Conservation (phyloP, 2,329 filamentous ascomycete genomes). For the Dactylellina cionopaga region DNA sequence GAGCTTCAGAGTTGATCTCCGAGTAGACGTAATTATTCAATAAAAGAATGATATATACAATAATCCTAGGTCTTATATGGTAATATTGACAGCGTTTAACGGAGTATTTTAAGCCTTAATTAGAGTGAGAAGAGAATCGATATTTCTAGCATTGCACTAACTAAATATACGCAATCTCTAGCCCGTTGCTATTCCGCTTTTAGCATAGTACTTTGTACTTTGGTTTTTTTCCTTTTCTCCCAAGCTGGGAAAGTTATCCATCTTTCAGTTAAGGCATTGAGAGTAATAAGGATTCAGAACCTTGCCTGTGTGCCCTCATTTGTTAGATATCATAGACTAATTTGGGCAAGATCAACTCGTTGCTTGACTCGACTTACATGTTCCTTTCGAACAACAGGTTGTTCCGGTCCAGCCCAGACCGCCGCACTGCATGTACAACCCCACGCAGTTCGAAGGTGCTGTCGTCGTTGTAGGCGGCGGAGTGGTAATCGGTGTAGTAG, state of each 20-base stretch:
- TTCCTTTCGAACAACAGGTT: conserved; percentile 59
- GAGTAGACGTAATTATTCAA: too few species aligned
- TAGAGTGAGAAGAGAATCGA: too few species aligned
- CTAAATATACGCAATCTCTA: too few species aligned
- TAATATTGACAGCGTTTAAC: too few species aligned
- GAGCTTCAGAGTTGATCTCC: too few species aligned
- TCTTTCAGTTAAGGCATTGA: conserved; percentile 20
- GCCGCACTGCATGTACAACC: conserved; percentile 59
- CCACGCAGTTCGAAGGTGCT: conserved; percentile 59
- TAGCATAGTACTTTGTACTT: not conserved
- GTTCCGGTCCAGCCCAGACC: conserved; percentile 59
- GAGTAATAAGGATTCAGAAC: conserved; percentile 40
- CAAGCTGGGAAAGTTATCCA: not conserved
- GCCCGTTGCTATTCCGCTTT: too few species aligned
- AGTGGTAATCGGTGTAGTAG: conserved; percentile 62
- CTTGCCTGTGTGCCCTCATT: conserved; percentile 12
- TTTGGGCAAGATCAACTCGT: not conserved
- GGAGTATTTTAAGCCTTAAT: too few species aligned
- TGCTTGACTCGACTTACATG: conserved; percentile 58
- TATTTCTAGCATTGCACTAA: too few species aligned
- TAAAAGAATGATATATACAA: too few species aligned
- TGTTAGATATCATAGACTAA: not conserved
- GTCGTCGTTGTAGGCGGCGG: conserved; percentile 61
- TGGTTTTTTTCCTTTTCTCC: not conserved
- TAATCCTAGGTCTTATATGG: too few species aligned